A percentile compares a stretch with the other conserved stretches of the same genome.
These are phyloP conservation scores for Onygenales sp. DNA, from an alignment of 2,329 filamentous ascomycete species.

Conservation along the genomic window DNA sequence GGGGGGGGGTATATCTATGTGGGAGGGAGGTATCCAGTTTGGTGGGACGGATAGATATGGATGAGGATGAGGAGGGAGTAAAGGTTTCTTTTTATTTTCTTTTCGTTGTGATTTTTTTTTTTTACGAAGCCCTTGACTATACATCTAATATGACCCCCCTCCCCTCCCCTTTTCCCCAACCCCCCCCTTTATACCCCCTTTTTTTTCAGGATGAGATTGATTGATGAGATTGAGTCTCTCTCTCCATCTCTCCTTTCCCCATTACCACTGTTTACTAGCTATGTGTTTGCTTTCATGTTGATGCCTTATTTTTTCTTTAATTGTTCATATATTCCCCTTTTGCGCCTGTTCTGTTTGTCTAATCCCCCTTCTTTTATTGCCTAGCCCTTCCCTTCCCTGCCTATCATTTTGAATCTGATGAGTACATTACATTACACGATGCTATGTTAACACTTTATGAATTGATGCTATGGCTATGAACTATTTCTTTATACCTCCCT, in stretches of 20 bases:
- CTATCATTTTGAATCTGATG: not conserved
- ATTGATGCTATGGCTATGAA: no score
- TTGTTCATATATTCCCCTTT: slow-evolving; percentile 3
- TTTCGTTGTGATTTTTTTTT: not conserved
- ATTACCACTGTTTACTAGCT: not conserved
- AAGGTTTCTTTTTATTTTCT: not conserved
- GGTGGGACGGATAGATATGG: not conserved
- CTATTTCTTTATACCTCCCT: no score
- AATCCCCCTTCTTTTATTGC: not conserved
- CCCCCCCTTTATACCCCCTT: not conserved
- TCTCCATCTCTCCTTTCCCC: not conserved
- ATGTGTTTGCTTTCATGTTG: not conserved
- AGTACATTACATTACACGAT: no score
- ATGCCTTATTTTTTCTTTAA: not conserved
- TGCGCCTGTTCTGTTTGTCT: not conserved
- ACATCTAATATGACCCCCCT: not conserved
- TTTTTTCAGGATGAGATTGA: not conserved
- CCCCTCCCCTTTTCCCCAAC: not conserved
- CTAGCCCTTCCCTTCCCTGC: not conserved
- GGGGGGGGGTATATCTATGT: not conserved
- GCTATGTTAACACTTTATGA: no score
- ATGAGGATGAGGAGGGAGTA: not conserved
- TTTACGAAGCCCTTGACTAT: not conserved
- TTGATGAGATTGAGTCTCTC: not conserved
- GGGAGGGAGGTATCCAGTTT: not conserved